Evolutionary conservation across 2,329 filamentous ascomycete genomes (phyloP), one percentile per base, ranked within the genome.

Genomic region (Lasiodiplodia sp.): DNA sequence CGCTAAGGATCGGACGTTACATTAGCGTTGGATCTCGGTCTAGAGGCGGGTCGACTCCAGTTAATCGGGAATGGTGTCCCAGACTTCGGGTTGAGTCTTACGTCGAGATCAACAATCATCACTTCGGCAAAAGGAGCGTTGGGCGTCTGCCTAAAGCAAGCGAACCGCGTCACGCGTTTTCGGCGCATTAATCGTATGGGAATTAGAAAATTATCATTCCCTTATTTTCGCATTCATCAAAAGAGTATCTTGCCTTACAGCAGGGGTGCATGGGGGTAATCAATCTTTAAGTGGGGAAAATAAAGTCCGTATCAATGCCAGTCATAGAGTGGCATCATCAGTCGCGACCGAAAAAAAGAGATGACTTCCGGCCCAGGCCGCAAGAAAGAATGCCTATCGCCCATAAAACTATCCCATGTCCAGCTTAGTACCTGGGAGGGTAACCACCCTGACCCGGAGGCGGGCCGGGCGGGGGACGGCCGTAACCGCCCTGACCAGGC

Each of bases 401-500:
- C 25, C 40, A 47, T 38, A n/a, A 21, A 47, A 51, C n/a, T 47
- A 47, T 37, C 37, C 34, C 18, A 25, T 44, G 7, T 8, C 21
- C 55, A 37, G 21, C 37, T 37, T 68, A 68, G 57, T 68, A 68
- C 47, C 66, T 60, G 31, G 47, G 47, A 51, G 37, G 58, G 28
- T 68, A 68, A 8, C 67, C 67, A 25, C 67, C 67, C 31, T 64
- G 67, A 21, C 51, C 57, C 37, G 58, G 67, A 23, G 76, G 75
- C 49, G 72, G 74, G 44, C 44, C 44, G 21, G 73, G 75, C 55
- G 76, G 72, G 21, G 73, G 71, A 25, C 69, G 72, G 12, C 74
- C 73, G 65, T 70, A 71, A 18, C 73, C 75, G 21, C 73, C 72
- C 63, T 80, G 79, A 70, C 80, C 74, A 49, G 70, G 73, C 10